These are phyloP conservation scores for Volvox reticuliferus DNA, from an alignment of 139 green algal species.

Conservation along the genomic window DNA sequence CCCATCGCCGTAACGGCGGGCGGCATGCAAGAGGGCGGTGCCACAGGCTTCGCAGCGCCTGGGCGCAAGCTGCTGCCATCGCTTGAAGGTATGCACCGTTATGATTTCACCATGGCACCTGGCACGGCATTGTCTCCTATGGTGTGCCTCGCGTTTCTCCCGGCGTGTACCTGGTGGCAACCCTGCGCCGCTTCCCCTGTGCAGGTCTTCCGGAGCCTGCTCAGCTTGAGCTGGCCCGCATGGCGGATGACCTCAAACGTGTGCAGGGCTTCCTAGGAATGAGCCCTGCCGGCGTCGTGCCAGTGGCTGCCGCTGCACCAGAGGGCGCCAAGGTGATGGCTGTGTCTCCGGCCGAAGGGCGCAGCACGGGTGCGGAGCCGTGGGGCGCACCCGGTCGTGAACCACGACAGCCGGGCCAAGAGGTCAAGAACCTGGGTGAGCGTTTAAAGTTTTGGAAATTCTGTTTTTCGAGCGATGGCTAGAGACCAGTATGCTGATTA, in stretches of 20 bases:
- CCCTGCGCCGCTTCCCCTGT: too few relatives aligned
- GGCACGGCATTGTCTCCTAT: too few relatives aligned
- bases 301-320: background rate
- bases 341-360: background rate
- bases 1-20: slow-evolving; percentile 13
- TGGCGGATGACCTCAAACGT: slow-evolving; percentile 19
- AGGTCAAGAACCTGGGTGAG: slow-evolving; percentile 9
- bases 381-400: slow-evolving; percentile 24
- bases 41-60: background rate
- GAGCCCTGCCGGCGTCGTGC: background rate
- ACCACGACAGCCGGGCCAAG: background rate
- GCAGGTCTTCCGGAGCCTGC: slow-evolving; percentile 14
- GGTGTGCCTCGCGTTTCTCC: too few relatives aligned
- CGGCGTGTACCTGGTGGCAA: background rate
- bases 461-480: too few relatives aligned
- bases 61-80: slow-evolving; percentile 2
- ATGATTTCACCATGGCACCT: too few relatives aligned
- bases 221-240: background rate
- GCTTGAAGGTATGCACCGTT: background rate
- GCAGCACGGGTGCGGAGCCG: background rate
- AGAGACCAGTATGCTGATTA: too few relatives aligned
- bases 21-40: background rate
- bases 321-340: background rate
- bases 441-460: background rate
- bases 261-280: slow-evolving; percentile 32